These are phyloP conservation scores for Ophiostoma ulmi DNA, from an alignment of 2,329 filamentous ascomycete genomes.

Conservation along the genomic window DNA sequence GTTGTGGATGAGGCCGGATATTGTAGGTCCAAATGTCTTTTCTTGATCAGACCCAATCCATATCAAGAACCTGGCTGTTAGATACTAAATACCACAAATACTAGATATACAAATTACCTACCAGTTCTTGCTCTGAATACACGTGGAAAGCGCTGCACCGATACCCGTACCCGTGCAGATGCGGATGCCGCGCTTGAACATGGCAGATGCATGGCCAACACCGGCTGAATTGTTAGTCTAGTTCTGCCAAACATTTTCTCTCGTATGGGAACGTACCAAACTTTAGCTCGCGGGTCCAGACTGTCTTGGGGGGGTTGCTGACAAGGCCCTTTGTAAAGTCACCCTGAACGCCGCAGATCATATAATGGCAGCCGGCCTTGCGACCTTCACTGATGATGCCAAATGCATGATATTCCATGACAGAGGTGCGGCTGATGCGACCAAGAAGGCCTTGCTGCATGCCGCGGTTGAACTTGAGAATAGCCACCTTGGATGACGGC, in stretches of 20 bases:
- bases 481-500: constrained; percentile 36
- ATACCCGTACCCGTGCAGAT: constrained; percentile 41
- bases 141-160: constrained; percentile 40
- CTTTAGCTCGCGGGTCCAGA: constrained; percentile 33
- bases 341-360: constrained; percentile 42
- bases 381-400: constrained; percentile 35
- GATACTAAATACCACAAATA: not conserved
- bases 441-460: constrained; percentile 42
- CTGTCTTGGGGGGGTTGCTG: constrained; percentile 37
- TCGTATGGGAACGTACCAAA: not conserved
- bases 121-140: constrained; percentile 28
- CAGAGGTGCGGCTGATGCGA: constrained; percentile 39
- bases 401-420: constrained; percentile 43
- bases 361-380: constrained; percentile 34
- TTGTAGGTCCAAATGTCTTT: constrained; percentile 37
- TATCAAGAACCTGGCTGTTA: not conserved
- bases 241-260: not conserved
- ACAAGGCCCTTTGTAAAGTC: constrained; percentile 40
- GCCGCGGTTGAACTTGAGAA: constrained; percentile 38
- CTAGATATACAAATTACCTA: not conserved
- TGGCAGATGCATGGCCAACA: constrained; percentile 40
- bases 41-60: not conserved
- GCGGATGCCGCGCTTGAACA: constrained; percentile 41
- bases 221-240: constrained; percentile 38
- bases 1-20: constrained; percentile 37